Conservation (phyloP, 257 asterid species). For the Nicotiana tomentosiformis region DNA sequence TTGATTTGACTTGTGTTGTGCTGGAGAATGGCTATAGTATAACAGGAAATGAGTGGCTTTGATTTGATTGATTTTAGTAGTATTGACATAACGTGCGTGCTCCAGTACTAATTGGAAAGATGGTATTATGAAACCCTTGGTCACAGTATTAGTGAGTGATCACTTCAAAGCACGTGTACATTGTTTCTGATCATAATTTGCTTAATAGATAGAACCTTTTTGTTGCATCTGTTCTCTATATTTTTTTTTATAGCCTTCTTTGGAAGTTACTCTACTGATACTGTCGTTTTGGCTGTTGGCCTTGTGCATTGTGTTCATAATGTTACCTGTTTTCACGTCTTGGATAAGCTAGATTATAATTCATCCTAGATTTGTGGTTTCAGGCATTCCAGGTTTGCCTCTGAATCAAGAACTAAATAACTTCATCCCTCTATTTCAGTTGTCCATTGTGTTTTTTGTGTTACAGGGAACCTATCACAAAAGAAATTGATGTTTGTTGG, state of each 20-base stretch:
- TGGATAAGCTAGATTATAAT: not conserved
- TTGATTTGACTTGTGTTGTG: not conserved
- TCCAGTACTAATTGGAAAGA: not conserved
- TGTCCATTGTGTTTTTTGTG: not conserved
- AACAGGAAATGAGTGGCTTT: too few species aligned
- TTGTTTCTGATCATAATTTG: not conserved
- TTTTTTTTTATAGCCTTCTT: not conserved
- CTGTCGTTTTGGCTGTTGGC: not conserved
- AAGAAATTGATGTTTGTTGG: not conserved
- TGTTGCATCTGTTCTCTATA: not conserved
- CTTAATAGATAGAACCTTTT: not conserved
- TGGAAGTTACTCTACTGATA: not conserved
- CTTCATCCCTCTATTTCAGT: not conserved
- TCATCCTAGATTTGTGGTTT: not conserved
- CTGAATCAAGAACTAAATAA: not conserved
- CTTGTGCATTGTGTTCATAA: not conserved
- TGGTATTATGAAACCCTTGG: not conserved
- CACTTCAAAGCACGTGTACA: not conserved
- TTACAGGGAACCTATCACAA: not conserved
- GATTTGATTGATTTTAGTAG: not conserved
- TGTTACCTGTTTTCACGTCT: not conserved
- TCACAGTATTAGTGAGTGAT: not conserved
- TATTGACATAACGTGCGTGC: not conserved
- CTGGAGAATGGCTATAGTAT: too few species aligned
- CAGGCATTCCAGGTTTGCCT: not conserved